These are phyloP conservation scores for Trichophyton rubrum DNA, from an alignment of 2,329 filamentous ascomycete genomes.

Conservation along the genomic window DNA sequence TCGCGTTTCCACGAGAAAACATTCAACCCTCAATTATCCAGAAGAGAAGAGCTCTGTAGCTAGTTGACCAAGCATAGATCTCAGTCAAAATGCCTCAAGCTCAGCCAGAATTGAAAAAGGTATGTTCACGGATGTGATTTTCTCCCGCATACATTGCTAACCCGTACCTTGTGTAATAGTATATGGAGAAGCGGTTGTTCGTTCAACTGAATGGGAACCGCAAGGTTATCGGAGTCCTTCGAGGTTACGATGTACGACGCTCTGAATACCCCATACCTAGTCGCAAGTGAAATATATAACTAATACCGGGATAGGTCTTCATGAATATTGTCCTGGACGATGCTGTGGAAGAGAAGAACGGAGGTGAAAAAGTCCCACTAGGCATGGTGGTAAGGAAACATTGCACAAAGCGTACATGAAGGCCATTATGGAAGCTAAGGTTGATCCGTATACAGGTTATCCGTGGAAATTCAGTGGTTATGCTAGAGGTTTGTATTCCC, in stretches of 20 bases:
- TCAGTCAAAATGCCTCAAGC: conserved; percentile 78
- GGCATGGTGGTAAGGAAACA: conserved; percentile 65
- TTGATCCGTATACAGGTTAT: conserved; percentile 54
- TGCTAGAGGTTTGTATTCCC: conserved; percentile 58
- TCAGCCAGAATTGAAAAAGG: conserved; percentile 98
- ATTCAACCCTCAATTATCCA: background rate
- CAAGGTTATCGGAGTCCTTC: conserved; percentile 86
- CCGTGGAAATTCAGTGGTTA: conserved; percentile 93
- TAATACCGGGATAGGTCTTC: conserved; percentile 56
- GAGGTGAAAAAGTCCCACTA: conserved; percentile 76
- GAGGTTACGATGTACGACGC: conserved; percentile 79
- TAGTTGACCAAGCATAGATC: background rate
- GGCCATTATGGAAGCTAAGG: background rate
- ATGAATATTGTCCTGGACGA: conserved; percentile 97
- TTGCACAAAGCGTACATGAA: background rate
- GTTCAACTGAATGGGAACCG: conserved; percentile 95
- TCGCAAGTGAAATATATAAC: background rate
- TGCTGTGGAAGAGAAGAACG: conserved; percentile 84
- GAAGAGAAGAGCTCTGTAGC: background rate
- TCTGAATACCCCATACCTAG: background rate
- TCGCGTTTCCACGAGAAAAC: background rate
- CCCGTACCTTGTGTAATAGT: conserved; percentile 43
- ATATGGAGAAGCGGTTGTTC: conserved; percentile 97
- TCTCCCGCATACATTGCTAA: conserved; percentile 3
- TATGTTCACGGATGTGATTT: conserved; percentile 29